phyloP scores from a whole-genome alignment of 179 eudicot genomes.

The Carnegiea gigantea region DNA sequence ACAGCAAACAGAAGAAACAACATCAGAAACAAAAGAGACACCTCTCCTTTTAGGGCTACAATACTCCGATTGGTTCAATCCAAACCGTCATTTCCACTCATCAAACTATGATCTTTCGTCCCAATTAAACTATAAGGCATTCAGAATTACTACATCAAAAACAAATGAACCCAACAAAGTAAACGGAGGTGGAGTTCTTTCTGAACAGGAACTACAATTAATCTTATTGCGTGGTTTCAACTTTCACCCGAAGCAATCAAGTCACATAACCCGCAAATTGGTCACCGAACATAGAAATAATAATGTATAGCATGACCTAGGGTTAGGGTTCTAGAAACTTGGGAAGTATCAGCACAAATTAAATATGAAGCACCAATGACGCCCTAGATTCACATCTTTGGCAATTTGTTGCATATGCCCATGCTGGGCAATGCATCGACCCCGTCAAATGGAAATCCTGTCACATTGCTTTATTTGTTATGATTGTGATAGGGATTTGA shows the following conservation, averaged over 20 bases:
- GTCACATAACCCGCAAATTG: no score
- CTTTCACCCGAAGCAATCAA: no score
- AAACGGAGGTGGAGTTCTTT: background rate
- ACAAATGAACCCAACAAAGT: background rate
- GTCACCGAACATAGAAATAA: no score
- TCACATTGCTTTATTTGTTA: no score
- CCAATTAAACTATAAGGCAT: no score
- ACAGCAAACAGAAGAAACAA: background rate
- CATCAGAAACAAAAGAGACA: background rate
- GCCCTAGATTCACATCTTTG: no score
- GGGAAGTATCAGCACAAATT: background rate
- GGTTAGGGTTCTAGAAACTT: slow-evolving; percentile 10
- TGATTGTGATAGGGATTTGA: no score
- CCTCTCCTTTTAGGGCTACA: background rate
- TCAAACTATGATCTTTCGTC: background rate
- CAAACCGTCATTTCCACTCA: background rate
- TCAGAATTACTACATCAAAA: background rate
- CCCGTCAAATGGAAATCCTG: no score
- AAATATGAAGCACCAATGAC: no score
- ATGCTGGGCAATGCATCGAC: no score
- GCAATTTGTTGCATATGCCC: no score
- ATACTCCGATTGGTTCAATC: background rate
- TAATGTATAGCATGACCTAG: background rate
- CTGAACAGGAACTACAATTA: background rate
- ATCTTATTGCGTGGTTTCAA: no score